Conservation (phyloP, 1,284 basidiomycete species). For the Puccinia hordei region DNA sequence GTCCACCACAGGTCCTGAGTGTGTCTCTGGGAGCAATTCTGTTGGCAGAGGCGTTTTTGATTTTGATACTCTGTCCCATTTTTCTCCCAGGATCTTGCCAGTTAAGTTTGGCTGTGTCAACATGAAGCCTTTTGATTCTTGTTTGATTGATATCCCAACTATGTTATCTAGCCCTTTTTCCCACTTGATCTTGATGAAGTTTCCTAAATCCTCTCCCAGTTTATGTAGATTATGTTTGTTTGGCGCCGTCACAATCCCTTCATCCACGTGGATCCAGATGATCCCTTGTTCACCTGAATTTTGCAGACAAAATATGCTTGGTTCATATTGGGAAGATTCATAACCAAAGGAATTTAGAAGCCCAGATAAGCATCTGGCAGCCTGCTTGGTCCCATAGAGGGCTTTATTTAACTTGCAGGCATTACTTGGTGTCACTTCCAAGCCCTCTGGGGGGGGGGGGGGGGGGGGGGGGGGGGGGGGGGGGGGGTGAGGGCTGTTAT, state of each 20-base stretch:
- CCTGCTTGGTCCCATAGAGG: conserved; percentile 9
- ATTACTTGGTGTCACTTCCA: background rate
- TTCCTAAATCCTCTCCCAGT: background rate
- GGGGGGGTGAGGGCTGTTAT: too few relatives aligned
- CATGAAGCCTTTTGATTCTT: background rate
- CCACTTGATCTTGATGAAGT: background rate
- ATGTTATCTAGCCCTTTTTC: background rate
- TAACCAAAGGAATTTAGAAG: background rate
- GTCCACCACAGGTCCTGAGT: background rate
- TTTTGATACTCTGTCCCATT: background rate
- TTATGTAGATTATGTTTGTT: background rate
- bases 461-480: too few relatives aligned
- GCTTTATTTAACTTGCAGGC: background rate
- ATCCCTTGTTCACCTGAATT: background rate
- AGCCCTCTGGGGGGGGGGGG: background rate
- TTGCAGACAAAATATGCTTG: background rate
- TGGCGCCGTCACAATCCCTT: background rate
- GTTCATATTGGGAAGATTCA: background rate
- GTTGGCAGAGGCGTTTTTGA: background rate
- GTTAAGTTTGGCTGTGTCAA: background rate
- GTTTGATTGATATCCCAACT: background rate
- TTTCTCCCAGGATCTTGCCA: too few relatives aligned
- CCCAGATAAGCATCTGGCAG: background rate
- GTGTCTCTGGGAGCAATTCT: too few relatives aligned
- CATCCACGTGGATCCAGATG: conserved; percentile 1